These are phyloP conservation scores for Boletus edulis DNA, from an alignment of 768 basidiomycete species.

Conservation along the genomic window DNA sequence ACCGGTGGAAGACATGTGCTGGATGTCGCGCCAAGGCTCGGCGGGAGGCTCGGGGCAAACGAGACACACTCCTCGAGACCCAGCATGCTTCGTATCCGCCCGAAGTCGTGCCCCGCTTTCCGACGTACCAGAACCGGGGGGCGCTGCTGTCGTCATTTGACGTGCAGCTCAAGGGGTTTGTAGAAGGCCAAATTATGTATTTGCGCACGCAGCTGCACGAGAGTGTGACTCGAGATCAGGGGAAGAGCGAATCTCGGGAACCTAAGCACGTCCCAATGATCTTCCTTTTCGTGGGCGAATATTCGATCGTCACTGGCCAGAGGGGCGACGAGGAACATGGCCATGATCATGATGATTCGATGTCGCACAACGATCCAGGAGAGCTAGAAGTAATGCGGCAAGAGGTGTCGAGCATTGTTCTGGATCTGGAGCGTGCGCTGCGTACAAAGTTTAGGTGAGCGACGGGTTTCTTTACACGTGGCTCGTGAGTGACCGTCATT, in stretches of 20 bases:
- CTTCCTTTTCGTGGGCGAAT: slow-evolving; percentile 27
- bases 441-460: slow-evolving; percentile 20
- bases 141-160: slow-evolving; percentile 14
- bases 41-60: neutral
- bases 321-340: neutral
- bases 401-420: slow-evolving; percentile 17
- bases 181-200: slow-evolving; percentile 26
- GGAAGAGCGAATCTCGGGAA: neutral
- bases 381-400: slow-evolving; percentile 13
- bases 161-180: slow-evolving; percentile 16
- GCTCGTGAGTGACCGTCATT: neutral
- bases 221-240: neutral
- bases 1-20: slow-evolving; percentile 41
- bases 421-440: slow-evolving; percentile 12
- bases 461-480: neutral
- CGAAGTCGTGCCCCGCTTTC: slow-evolving; percentile 13
- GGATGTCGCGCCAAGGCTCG: slow-evolving; percentile 32
- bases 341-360: neutral
- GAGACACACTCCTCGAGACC: neutral
- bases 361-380: neutral
- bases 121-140: slow-evolving; percentile 20
- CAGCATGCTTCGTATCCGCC: too few relatives aligned
- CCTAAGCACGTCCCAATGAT: neutral
- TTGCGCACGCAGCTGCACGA: slow-evolving; percentile 15
- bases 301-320: slow-evolving; percentile 20